Conservation (phyloP, 2,329 filamentous ascomycete genomes). For the Colletotrichum sp. region DNA sequence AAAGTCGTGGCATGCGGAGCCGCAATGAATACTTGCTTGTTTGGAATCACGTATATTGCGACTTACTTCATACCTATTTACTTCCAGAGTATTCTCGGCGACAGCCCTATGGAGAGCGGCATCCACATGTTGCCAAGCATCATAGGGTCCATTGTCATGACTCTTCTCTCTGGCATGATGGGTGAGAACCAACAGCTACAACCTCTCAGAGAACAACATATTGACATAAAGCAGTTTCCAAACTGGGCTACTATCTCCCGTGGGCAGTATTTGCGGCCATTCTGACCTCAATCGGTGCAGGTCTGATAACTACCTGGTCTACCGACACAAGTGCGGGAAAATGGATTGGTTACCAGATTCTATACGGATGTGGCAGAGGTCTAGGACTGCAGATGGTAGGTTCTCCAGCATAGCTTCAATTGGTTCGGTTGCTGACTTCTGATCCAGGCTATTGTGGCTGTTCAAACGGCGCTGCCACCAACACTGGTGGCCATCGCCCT, state of each 20-base stretch:
- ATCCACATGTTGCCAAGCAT: slow-evolving; percentile 47
- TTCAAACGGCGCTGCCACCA: slow-evolving; percentile 30
- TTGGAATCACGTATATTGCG: slow-evolving; percentile 49
- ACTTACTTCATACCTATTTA: slow-evolving; percentile 56
- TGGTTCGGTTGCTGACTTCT: neutral
- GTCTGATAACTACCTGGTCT: slow-evolving; percentile 42
- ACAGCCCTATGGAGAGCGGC: slow-evolving; percentile 39
- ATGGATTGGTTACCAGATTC: slow-evolving; percentile 55
- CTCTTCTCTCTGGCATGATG: slow-evolving; percentile 35
- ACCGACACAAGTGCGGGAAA: slow-evolving; percentile 31
- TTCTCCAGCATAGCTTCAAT: neutral
- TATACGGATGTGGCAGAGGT: slow-evolving; percentile 50
- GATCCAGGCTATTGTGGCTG: slow-evolving; percentile 27
- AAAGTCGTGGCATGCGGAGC: slow-evolving; percentile 32
- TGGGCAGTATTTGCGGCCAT: slow-evolving; percentile 37
- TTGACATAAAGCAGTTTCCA: neutral
- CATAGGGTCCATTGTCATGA: slow-evolving; percentile 38
- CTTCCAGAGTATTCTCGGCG: slow-evolving; percentile 53
- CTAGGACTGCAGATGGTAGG: slow-evolving; percentile 44
- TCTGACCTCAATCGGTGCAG: slow-evolving; percentile 38
- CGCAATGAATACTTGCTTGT: slow-evolving; percentile 47
- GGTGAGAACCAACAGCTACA: slow-evolving; percentile 23
- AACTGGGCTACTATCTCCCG: slow-evolving; percentile 21
- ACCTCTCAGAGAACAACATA: rapidly evolving
- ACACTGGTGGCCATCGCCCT: slow-evolving; percentile 29